Evolutionary conservation across 2,329 filamentous ascomycete genomes (phyloP).

Genomic region (Fusarium sp.): DNA sequence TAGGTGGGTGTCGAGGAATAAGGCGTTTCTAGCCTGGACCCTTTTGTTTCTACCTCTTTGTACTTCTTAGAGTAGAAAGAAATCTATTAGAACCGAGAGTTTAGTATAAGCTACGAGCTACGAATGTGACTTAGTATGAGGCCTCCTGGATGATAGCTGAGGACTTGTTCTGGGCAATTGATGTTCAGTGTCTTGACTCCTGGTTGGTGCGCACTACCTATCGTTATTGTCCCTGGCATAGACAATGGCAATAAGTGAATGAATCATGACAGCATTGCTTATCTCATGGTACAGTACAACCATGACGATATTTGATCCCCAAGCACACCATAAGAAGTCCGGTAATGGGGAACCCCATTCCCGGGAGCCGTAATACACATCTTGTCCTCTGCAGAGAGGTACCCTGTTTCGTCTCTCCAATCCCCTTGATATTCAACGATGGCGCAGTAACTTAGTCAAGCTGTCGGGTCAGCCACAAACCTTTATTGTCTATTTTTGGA

Average conservation of each 20-base stretch:
- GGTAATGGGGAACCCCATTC: background rate
- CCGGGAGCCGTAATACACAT: background rate
- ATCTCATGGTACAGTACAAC: constrained; percentile 6
- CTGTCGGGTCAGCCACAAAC: background rate
- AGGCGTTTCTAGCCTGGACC: constrained; percentile 13
- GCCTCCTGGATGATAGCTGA: background rate
- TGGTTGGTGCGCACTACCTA: background rate
- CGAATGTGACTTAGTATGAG: background rate
- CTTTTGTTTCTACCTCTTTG: background rate
- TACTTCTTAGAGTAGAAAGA: background rate
- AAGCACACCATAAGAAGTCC: background rate
- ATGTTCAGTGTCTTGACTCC: background rate
- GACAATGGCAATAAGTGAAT: background rate
- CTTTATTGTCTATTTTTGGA: background rate
- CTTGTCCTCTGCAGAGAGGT: background rate
- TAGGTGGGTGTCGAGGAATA: background rate
- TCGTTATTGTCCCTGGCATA: background rate
- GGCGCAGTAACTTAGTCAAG: background rate
- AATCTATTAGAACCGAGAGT: background rate
- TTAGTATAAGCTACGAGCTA: background rate
- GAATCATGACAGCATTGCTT: background rate
- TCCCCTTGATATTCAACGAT: background rate
- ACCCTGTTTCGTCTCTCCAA: background rate
- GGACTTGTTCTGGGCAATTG: background rate
- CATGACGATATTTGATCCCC: constrained; percentile 12